A percentile compares a stretch with the other conserved stretches of the same genome.
Conservation (phyloP, 768 basidiomycete species). For the Melanogaster broomeanus region DNA sequence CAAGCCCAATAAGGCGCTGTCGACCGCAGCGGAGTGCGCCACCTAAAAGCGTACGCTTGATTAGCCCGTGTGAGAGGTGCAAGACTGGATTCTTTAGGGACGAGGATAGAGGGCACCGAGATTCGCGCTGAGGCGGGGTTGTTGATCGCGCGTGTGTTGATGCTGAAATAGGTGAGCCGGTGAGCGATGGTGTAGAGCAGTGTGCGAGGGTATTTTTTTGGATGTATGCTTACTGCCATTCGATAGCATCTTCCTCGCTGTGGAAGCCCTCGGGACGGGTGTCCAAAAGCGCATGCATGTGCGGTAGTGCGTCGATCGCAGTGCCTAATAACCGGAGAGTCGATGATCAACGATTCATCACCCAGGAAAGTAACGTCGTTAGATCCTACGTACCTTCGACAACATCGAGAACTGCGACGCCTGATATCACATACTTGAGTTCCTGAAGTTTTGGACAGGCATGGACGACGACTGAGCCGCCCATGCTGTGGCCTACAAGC, state of each 20-base stretch:
- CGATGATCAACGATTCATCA: background rate
- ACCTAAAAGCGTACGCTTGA: slow-evolving; percentile 45
- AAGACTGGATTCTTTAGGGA: slow-evolving; percentile 44
- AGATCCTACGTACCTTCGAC: slow-evolving; percentile 68
- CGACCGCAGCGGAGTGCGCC: slow-evolving; percentile 82
- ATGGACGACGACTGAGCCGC: slow-evolving; percentile 84
- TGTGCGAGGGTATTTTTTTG: background rate
- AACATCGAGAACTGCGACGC: slow-evolving; percentile 83
- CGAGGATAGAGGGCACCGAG: slow-evolving; percentile 81
- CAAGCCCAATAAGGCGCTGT: slow-evolving; percentile 92
- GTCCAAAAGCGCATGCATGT: slow-evolving; percentile 88
- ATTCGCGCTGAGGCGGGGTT: slow-evolving; percentile 82
- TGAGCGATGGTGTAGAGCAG: background rate
- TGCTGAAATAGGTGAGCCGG: slow-evolving; percentile 40
- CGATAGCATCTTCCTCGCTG: slow-evolving; percentile 80
- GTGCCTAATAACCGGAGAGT: slow-evolving; percentile 57
- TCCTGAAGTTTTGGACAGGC: slow-evolving; percentile 68
- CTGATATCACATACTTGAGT: slow-evolving; percentile 68
- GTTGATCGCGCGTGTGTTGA: slow-evolving; percentile 79
- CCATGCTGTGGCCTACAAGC: slow-evolving; percentile 97
- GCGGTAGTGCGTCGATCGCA: slow-evolving; percentile 88
- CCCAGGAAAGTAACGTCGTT: background rate
- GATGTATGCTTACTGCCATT: slow-evolving; percentile 83
- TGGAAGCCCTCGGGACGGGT: slow-evolving; percentile 85
- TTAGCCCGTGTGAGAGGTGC: slow-evolving; percentile 29